phyloP scores from a whole-genome alignment of 2,329 filamentous ascomycete genomes.

The Penicillium polonicum region DNA sequence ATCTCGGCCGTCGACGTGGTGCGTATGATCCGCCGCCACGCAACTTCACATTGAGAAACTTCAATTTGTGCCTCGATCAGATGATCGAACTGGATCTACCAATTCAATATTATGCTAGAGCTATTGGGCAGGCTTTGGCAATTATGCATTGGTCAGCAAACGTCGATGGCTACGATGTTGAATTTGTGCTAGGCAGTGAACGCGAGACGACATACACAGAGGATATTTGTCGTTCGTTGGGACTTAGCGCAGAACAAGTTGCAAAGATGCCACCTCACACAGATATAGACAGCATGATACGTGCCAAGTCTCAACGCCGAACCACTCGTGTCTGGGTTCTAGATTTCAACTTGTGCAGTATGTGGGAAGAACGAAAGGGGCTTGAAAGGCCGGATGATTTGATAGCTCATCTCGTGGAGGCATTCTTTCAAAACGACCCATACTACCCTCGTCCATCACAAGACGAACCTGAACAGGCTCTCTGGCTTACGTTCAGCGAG shows the following conservation, averaged over 20 bases:
- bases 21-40: not conserved
- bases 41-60: constrained; percentile 15
- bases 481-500: constrained; percentile 2
- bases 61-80: constrained; percentile 10
- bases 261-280: not conserved
- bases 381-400: constrained; percentile 1
- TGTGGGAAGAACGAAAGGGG: not conserved
- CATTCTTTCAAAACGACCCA: constrained; percentile 13
- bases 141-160: constrained; percentile 13
- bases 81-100: constrained; percentile 13
- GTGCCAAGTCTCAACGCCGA: not conserved
- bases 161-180: constrained; percentile 15
- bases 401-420: constrained; percentile 1
- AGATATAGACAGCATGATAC: not conserved
- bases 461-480: not conserved
- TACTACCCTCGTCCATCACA: constrained; percentile 9
- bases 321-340: constrained; percentile 3
- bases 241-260: not conserved
- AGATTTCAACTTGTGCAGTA: constrained; percentile 8
- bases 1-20: constrained; percentile 11
- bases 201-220: not conserved
- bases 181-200: constrained; percentile 16
- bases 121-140: constrained; percentile 9
- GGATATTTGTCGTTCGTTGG: not conserved
- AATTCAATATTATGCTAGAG: not conserved